Evolutionary conservation across 2,329 filamentous ascomycete genomes (phyloP).

Genomic region (Chaetomium globosum): DNA sequence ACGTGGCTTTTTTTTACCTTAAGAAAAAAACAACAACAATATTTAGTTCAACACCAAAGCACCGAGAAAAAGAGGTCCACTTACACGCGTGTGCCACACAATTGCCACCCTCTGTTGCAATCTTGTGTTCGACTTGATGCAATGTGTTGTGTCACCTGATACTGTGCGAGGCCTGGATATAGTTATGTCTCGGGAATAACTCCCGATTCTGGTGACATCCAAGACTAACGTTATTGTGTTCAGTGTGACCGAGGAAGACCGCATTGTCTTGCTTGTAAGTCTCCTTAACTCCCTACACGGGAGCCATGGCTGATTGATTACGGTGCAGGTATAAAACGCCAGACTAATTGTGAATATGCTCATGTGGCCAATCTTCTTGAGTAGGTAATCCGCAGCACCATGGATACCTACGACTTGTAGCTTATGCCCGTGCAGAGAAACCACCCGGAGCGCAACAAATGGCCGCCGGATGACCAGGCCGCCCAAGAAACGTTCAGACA

Average conservation of each 20-base stretch:
- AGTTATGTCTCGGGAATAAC: too few relatives aligned
- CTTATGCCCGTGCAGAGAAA: constrained; percentile 51
- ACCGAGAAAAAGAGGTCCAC: background rate
- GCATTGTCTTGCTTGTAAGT: constrained; percentile 64
- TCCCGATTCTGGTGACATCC: background rate
- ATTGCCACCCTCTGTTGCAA: background rate
- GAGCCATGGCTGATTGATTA: constrained; percentile 26
- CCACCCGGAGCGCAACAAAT: constrained; percentile 56
- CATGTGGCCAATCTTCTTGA: constrained; percentile 76
- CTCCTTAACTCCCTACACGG: background rate
- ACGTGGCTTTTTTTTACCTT: constrained; percentile 36
- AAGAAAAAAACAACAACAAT: background rate
- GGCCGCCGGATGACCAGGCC: constrained; percentile 60
- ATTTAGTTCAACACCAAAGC: background rate
- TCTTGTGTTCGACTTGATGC: background rate
- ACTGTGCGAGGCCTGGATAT: background rate
- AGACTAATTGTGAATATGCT: constrained; percentile 75
- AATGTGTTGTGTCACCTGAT: background rate
- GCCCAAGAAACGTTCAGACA: constrained; percentile 55
- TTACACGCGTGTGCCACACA: background rate
- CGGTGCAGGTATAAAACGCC: constrained; percentile 67
- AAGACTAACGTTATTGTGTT: constrained; percentile 19
- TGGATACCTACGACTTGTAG: background rate
- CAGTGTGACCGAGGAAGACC: constrained; percentile 77
- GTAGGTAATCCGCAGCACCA: constrained; percentile 49